These are phyloP conservation scores for Ampelomyces quisqualis DNA, from an alignment of 2,329 filamentous ascomycete species.

Conservation along the genomic window DNA sequence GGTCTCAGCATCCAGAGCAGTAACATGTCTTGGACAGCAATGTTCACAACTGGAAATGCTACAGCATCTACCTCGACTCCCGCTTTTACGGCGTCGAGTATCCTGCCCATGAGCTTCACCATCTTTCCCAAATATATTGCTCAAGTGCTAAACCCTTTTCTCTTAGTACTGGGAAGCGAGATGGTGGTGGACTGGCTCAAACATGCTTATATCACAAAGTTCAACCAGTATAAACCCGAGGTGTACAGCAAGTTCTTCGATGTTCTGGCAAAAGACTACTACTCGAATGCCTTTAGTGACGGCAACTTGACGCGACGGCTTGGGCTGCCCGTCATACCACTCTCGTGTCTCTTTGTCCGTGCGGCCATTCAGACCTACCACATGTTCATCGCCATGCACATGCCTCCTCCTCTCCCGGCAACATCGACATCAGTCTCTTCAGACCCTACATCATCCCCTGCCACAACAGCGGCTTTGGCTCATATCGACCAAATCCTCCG, in stretches of 20 bases:
- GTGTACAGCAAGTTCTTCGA: slow-evolving; percentile 91
- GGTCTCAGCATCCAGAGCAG: slow-evolving; percentile 62
- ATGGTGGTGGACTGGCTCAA: slow-evolving; percentile 97
- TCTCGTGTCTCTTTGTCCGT: slow-evolving; percentile 93
- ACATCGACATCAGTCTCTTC: slow-evolving; percentile 65
- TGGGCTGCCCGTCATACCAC: slow-evolving; percentile 84
- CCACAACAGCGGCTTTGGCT: slow-evolving; percentile 73
- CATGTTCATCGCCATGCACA: slow-evolving; percentile 90
- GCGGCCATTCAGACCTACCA: slow-evolving; percentile 95
- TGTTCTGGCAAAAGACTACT: slow-evolving; percentile 95
- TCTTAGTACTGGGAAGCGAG: slow-evolving; percentile 92
- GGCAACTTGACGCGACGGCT: slow-evolving; percentile 87
- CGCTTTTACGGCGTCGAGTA: slow-evolving; percentile 65
- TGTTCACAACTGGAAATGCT: slow-evolving; percentile 47
- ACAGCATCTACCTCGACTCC: slow-evolving; percentile 48
- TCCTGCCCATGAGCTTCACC: slow-evolving; percentile 87
- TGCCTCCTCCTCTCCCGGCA: slow-evolving; percentile 71
- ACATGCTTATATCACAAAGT: slow-evolving; percentile 96
- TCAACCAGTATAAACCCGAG: slow-evolving; percentile 91
- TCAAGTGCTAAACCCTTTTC: slow-evolving; percentile 87
- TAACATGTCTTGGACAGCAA: slow-evolving; percentile 32
- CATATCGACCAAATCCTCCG: slow-evolving; percentile 77
- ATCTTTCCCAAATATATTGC: slow-evolving; percentile 83
- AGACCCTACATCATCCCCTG: slow-evolving; percentile 62
- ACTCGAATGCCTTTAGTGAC: slow-evolving; percentile 90